Percentiles rank a stretch among this genome's conserved stretches.
Conservation (phyloP, 768 basidiomycete genomes). For the Russula ochroleuca region DNA sequence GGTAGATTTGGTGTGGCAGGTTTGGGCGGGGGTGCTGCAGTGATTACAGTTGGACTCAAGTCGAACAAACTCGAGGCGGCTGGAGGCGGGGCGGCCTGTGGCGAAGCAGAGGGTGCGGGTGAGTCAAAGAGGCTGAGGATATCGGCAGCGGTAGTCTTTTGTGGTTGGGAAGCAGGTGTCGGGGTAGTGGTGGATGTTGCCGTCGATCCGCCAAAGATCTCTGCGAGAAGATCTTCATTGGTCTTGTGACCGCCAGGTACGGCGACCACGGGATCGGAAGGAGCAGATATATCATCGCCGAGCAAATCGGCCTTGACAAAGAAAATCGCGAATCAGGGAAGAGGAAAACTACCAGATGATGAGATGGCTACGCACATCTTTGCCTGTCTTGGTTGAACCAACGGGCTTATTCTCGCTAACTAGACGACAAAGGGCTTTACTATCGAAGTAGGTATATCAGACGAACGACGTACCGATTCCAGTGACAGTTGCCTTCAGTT, state of each 20-base stretch:
- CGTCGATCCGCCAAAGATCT: conserved; percentile 74
- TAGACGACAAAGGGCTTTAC: conserved; percentile 32
- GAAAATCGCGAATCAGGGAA: conserved; percentile 3
- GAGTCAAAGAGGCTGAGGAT: conserved; percentile 86
- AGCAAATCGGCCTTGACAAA: conserved; percentile 60
- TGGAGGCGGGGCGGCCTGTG: conserved; percentile 33
- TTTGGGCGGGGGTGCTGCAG: conserved; percentile 33
- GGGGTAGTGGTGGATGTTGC: conserved; percentile 36
- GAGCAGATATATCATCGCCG: conserved; percentile 60
- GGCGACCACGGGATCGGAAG: conserved; percentile 39
- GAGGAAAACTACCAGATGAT: not conserved
- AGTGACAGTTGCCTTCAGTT: conserved; percentile 95
- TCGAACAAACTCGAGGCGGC: conserved; percentile 14
- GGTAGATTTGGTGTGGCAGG: conserved; percentile 52
- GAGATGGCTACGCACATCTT: conserved; percentile 48
- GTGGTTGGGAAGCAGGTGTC: conserved; percentile 37
- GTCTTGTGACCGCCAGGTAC: conserved; percentile 47
- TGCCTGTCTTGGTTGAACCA: conserved; percentile 76
- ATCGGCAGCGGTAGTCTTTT: conserved; percentile 70
- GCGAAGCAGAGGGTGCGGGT: conserved; percentile 35
- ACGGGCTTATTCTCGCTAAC: conserved; percentile 97
- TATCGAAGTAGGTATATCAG: not conserved
- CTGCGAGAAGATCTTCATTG: conserved; percentile 85
- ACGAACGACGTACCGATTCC: conserved; percentile 62
- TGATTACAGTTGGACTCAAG: conserved; percentile 29